Evolutionary conservation across 1,139 yeast species (phyloP).

Genomic region (Candida labiduridarum): DNA sequence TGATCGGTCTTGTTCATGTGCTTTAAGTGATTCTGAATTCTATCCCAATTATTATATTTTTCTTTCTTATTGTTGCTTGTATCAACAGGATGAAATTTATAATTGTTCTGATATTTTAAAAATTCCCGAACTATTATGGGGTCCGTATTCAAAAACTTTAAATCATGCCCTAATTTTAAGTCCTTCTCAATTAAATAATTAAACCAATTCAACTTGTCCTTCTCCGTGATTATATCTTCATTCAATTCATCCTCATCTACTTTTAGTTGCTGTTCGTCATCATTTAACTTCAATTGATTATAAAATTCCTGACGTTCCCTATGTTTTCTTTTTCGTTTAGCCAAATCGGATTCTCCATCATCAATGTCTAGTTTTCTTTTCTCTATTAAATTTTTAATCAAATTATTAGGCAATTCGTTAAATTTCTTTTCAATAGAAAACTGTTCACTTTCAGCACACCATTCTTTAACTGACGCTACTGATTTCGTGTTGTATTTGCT

Average conservation of each 20-base stretch:
- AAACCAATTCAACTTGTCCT: slow-evolving; percentile 41
- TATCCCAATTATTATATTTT: slow-evolving; percentile 18
- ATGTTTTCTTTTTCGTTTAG: slow-evolving; percentile 24
- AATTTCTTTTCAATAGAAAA: slow-evolving; percentile 28
- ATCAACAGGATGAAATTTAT: slow-evolving; percentile 31
- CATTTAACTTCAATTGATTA: slow-evolving; percentile 35
- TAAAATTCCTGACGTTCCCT: slow-evolving; percentile 42
- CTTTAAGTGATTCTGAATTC: slow-evolving; percentile 26
- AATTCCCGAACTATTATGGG: slow-evolving; percentile 27
- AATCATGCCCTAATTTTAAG: slow-evolving; percentile 44
- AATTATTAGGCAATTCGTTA: slow-evolving; percentile 34
- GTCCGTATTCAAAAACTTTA: slow-evolving; percentile 38
- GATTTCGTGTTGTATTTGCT: slow-evolving; percentile 40
- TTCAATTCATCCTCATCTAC: slow-evolving; percentile 22
- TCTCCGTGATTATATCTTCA: slow-evolving; percentile 28
- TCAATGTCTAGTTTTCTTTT: slow-evolving; percentile 34
- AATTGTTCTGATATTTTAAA: slow-evolving; percentile 29
- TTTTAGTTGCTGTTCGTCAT: slow-evolving; percentile 20
- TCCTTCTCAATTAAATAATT: slow-evolving; percentile 48
- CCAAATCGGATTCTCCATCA: slow-evolving; percentile 34
- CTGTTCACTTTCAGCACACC: slow-evolving; percentile 34
- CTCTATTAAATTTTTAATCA: slow-evolving; percentile 39
- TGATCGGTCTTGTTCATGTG: slow-evolving; percentile 34
- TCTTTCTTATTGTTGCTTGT: slow-evolving; percentile 20
- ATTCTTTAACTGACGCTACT: slow-evolving; percentile 37